Evolutionary conservation across 2,329 filamentous ascomycete species (phyloP).

Genomic region (Dothidotthia symphoricarpi): DNA sequence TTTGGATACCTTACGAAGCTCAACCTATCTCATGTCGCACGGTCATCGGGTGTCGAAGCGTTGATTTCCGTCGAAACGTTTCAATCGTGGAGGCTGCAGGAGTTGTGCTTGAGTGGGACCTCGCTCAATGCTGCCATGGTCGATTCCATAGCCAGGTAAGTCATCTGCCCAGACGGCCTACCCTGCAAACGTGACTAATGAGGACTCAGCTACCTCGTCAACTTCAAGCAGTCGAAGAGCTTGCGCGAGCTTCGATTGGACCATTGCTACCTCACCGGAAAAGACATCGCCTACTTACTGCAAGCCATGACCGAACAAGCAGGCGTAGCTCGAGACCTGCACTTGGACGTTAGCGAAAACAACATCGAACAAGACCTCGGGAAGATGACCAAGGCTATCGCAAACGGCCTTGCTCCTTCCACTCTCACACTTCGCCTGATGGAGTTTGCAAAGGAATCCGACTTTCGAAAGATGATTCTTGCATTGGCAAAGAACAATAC

Average conservation of each 20-base stretch:
- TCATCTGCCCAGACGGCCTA: not conserved
- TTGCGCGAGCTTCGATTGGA: slow-evolving; percentile 64
- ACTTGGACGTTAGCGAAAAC: slow-evolving; percentile 66
- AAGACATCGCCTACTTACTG: slow-evolving; percentile 64
- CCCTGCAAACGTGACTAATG: slow-evolving; percentile 35
- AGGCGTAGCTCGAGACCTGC: slow-evolving; percentile 56
- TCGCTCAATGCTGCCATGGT: slow-evolving; percentile 62
- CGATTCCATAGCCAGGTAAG: slow-evolving; percentile 56
- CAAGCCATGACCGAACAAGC: slow-evolving; percentile 58
- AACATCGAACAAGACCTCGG: slow-evolving; percentile 55
- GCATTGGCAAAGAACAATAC: slow-evolving; percentile 63
- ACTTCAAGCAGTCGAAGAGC: slow-evolving; percentile 56
- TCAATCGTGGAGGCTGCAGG: slow-evolving; percentile 65
- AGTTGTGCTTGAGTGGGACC: slow-evolving; percentile 64
- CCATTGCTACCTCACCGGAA: slow-evolving; percentile 64
- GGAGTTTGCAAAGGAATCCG: slow-evolving; percentile 64
- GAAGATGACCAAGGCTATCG: slow-evolving; percentile 54
- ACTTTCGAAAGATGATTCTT: slow-evolving; percentile 62
- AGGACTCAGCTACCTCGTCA: slow-evolving; percentile 56
- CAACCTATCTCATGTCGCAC: slow-evolving; percentile 63
- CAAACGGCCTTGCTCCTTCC: slow-evolving; percentile 56
- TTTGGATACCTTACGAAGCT: slow-evolving; percentile 66
- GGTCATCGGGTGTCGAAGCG: slow-evolving; percentile 62
- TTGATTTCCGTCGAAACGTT: slow-evolving; percentile 66
- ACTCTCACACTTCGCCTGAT: slow-evolving; percentile 66